These are phyloP conservation scores for Phytophthora chlamydospora DNA, from an alignment of 352 stramenopile species.

Conservation along the genomic window DNA sequence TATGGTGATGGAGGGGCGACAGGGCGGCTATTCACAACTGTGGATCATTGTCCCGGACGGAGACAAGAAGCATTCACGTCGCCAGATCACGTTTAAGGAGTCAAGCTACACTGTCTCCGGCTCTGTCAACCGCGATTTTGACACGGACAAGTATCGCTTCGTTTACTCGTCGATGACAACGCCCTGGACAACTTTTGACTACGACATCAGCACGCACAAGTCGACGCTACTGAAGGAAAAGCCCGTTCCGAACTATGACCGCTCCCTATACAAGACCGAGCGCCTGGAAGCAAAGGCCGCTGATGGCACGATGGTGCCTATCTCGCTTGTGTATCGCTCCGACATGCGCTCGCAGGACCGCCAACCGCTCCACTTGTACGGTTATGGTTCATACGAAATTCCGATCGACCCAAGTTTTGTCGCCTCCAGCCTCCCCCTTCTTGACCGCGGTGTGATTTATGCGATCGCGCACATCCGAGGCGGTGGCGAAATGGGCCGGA, in stretches of 20 bases:
- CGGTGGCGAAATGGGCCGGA: conserved; percentile 96
- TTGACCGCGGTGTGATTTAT: conserved; percentile 97
- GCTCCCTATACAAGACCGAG: conserved; percentile 91
- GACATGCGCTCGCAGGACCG: conserved; percentile 59
- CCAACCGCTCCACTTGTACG: conserved; percentile 92
- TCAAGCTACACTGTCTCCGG: conserved; percentile 87
- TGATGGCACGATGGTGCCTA: conserved; percentile 88
- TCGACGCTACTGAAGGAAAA: conserved; percentile 92
- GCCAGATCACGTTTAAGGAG: conserved; percentile 89
- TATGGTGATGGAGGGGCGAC: conserved; percentile 86
- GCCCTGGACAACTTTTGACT: conserved; percentile 87
- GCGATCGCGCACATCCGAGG: conserved; percentile 97
- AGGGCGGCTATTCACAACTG: conserved; percentile 85
- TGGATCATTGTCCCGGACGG: conserved; percentile 80
- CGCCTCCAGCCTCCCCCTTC: conserved; percentile 89
- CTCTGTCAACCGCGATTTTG: conserved; percentile 88
- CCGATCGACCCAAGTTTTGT: conserved; percentile 94
- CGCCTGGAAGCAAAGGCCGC: conserved; percentile 85
- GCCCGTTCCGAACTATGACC: conserved; percentile 93
- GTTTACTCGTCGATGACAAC: conserved; percentile 95
- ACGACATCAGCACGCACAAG: conserved; percentile 69
- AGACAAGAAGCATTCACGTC: conserved; percentile 50
- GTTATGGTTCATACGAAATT: conserved; percentile 96
- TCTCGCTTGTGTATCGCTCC: conserved; percentile 84
- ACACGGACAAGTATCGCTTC: conserved; percentile 90